phyloP scores from a whole-genome alignment of 1,284 basidiomycete genomes.

The Sphaerobolus stellatus region DNA sequence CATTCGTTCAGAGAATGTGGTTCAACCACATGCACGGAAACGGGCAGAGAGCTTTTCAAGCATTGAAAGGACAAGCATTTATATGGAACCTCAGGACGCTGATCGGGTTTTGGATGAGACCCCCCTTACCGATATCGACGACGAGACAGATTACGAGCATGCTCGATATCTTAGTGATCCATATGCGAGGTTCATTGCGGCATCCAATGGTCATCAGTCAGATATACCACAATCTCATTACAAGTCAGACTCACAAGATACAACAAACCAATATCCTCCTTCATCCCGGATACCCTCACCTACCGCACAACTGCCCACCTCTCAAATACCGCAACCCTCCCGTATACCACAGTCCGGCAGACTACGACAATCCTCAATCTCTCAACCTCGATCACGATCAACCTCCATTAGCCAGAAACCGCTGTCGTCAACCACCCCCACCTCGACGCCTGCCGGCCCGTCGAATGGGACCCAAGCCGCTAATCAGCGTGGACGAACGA shows the following conservation, averaged over 20 bases:
- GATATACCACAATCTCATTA: no score
- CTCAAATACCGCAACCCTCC: no score
- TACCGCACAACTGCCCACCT: conserved; percentile 4
- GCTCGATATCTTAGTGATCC: no score
- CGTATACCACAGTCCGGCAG: conserved; percentile 5
- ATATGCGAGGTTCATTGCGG: no score
- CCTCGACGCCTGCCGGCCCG: conserved; percentile 2
- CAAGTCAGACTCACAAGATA: no score
- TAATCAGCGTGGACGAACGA: conserved; percentile 5
- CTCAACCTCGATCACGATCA: no score
- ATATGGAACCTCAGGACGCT: conserved; percentile 59
- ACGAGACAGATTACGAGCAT: conserved; percentile 39
- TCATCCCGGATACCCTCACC: conserved; percentile 29
- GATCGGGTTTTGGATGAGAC: conserved; percentile 64
- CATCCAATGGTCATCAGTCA: no score
- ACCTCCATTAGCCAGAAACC: no score
- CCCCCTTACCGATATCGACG: conserved; percentile 56
- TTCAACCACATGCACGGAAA: conserved; percentile 31
- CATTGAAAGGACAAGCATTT: conserved; percentile 59
- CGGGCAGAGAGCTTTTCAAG: conserved; percentile 59
- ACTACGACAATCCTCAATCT: no score
- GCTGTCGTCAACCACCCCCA: background rate
- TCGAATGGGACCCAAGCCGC: conserved; percentile 6
- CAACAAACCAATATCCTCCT: no score
- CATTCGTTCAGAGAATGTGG: conserved; percentile 10